Base-by-base conservation (phyloP, 768 basidiomycete species). In the Trametes coccinea region DNA sequence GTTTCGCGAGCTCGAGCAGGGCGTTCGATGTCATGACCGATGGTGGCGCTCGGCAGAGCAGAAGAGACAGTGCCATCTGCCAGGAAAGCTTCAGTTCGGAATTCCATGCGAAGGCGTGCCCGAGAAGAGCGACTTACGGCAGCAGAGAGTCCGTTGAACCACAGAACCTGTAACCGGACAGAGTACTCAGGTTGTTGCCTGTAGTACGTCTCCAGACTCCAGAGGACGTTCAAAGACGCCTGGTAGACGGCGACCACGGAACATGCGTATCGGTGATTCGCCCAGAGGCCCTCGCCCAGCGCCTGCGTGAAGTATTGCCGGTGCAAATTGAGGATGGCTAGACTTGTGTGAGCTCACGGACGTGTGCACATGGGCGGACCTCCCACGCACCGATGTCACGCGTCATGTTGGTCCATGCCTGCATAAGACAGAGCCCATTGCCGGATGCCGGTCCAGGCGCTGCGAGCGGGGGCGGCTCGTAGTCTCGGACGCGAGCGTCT, bases 81-180 rank as follows among this genome's bases (percentile, higher is more conserved):
- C 27, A 53, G 41, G 37, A 48, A 13, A 31, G 37, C 6, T 13
- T 58, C 55, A 58, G 56, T 41, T 41, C 49, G 49, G 30, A 22
- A 22, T 22, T 22, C 40, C 27, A 34, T 48, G 5, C 11, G 16
- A 17, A 10, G 45, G 47, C n/a, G 34, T 13, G 16, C 16, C 31
- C 22, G n/a, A 40, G 29, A 37, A 22, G 47, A 60, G 46, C 62
- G 45, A 77, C 86, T 73, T 70, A 88, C 88, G 60, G 85, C 85
- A 7, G 86, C 86, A 46, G 88, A 88, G 70, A 88, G 89, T 17
- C 83, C 78, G 67, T 90, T 88, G 60, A 87, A 86, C 89, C 89
- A 92, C 67, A 88, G 84, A 70, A 84, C 82, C 72, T 88, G 79
- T 65, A 88, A 87, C 33, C 89, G 80, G 53, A 81, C 80, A 63